phyloP scores from a whole-genome alignment of 2,329 filamentous ascomycete species.

The Phyllosticta citrichinensis region DNA sequence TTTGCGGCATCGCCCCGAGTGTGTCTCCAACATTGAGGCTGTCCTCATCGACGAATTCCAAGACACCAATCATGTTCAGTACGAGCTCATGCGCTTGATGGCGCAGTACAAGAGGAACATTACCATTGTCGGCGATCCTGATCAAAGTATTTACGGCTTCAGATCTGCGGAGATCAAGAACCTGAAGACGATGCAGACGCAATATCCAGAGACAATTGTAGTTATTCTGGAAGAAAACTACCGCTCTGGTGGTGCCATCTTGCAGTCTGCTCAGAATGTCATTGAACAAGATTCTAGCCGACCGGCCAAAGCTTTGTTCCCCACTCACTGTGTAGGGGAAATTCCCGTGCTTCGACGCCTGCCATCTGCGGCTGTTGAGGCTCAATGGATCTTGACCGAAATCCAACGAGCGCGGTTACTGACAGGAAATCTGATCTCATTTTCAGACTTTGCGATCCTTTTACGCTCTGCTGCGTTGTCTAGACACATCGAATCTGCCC shows the following conservation, averaged over 20 bases:
- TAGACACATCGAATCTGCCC: constrained; percentile 70
- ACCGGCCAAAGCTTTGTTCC: constrained; percentile 68
- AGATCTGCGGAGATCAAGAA: constrained; percentile 89
- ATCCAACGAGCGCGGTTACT: constrained; percentile 61
- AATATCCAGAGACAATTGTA: constrained; percentile 69
- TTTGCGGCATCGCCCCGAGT: constrained; percentile 60
- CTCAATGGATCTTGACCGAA: constrained; percentile 80
- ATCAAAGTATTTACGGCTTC: constrained; percentile 97
- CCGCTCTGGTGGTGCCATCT: constrained; percentile 75
- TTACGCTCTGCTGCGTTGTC: constrained; percentile 78
- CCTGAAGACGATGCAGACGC: constrained; percentile 62
- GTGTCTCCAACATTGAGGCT: constrained; percentile 80
- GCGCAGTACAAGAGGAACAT: constrained; percentile 64
- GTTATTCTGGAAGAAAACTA: constrained; percentile 92
- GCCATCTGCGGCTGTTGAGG: constrained; percentile 60
- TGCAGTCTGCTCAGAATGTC: constrained; percentile 68
- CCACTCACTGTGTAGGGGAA: constrained; percentile 71
- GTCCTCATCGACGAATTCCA: constrained; percentile 97
- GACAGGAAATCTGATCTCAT: constrained; percentile 61
- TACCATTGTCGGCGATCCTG: constrained; percentile 90
- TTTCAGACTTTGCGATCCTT: constrained; percentile 75
- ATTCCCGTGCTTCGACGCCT: constrained; percentile 71
- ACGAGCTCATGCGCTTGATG: constrained; percentile 84
- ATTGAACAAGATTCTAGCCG: constrained; percentile 82
- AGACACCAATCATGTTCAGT: constrained; percentile 92